Evolutionary conservation across 768 basidiomycete species (phyloP).

Genomic region (Tricholomella constricta): DNA sequence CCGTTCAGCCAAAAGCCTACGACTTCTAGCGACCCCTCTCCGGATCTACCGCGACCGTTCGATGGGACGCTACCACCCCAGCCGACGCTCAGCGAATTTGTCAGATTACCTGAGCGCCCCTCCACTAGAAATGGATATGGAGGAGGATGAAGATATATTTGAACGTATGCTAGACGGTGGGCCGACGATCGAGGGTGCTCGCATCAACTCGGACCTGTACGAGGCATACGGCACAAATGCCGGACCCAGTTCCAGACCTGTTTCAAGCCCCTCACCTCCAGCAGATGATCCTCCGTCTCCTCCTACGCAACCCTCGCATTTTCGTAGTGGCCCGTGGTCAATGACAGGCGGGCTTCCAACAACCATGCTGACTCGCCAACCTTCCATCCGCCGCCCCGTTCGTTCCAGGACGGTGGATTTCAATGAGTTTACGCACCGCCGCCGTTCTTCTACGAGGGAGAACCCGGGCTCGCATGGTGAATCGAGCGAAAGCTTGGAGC

Average conservation of each 20-base stretch:
- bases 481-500: constrained; percentile 29
- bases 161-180: constrained; percentile 44
- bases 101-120: constrained; percentile 55
- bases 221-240: constrained; percentile 52
- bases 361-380: constrained; percentile 50
- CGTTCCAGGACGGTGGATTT: constrained; percentile 65
- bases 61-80: constrained; percentile 33
- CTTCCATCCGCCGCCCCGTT: constrained; percentile 60
- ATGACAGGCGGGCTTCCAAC: constrained; percentile 23
- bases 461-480: constrained; percentile 28
- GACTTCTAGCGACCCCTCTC: constrained; percentile 52
- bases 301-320: constrained; percentile 25
- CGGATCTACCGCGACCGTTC: constrained; percentile 53
- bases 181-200: constrained; percentile 51
- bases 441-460: constrained; percentile 54
- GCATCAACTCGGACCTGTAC: constrained; percentile 61
- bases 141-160: constrained; percentile 70
- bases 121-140: constrained; percentile 58
- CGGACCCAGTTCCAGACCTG: constrained; percentile 15
- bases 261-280: constrained; percentile 37
- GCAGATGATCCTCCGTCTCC: constrained; percentile 30
- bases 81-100: constrained; percentile 43
- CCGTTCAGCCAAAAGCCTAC: constrained; percentile 64
- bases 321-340: constrained; percentile 36
- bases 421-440: constrained; percentile 68